Percentiles rank a stretch among this genome's conserved stretches.
Evolutionary conservation across 108 stramenopile genomes (phyloP).

Genomic region (Stephanodiscus triporus): DNA sequence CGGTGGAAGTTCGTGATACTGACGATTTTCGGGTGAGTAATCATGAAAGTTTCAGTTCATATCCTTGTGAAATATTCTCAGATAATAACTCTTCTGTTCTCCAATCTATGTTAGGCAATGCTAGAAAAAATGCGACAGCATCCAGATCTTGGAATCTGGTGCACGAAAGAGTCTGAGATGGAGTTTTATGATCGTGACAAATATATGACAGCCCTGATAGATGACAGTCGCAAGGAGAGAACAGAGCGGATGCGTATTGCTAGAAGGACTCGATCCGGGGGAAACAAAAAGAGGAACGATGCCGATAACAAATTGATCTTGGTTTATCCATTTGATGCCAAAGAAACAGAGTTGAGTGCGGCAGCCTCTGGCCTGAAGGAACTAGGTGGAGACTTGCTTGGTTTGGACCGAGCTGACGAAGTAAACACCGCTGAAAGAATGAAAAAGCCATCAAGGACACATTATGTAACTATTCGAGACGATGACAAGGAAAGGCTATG

Average conservation of each 20-base stretch:
- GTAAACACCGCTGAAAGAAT: slow-evolving; percentile 13
- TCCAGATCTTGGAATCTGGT: background rate
- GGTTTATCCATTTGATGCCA: slow-evolving; percentile 75
- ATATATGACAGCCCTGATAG: slow-evolving; percentile 36
- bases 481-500: slow-evolving; percentile 65
- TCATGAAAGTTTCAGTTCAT: background rate
- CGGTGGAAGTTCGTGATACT: slow-evolving; percentile 49
- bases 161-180: slow-evolving; percentile 4
- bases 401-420: slow-evolving; percentile 9
- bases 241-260: slow-evolving; percentile 3
- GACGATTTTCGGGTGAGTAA: slow-evolving; percentile 44
- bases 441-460: slow-evolving; percentile 38
- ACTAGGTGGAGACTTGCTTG: slow-evolving; percentile 19
- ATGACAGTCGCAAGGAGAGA: slow-evolving; percentile 37
- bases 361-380: slow-evolving; percentile 49
- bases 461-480: slow-evolving; percentile 65
- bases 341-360: slow-evolving; percentile 44
- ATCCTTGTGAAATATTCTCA: background rate
- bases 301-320: slow-evolving; percentile 53
- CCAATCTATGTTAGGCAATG: slow-evolving; percentile 4
- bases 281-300: slow-evolving; percentile 18
- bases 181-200: slow-evolving; percentile 9
- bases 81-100: background rate
- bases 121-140: slow-evolving; percentile 27
- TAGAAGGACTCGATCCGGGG: slow-evolving; percentile 1